A percentile compares a stretch with the other conserved stretches of the same genome.
Evolutionary conservation across 192 early-diverging fungal genomes (phyloP).

Genomic region (Diversispora eburnea): DNA sequence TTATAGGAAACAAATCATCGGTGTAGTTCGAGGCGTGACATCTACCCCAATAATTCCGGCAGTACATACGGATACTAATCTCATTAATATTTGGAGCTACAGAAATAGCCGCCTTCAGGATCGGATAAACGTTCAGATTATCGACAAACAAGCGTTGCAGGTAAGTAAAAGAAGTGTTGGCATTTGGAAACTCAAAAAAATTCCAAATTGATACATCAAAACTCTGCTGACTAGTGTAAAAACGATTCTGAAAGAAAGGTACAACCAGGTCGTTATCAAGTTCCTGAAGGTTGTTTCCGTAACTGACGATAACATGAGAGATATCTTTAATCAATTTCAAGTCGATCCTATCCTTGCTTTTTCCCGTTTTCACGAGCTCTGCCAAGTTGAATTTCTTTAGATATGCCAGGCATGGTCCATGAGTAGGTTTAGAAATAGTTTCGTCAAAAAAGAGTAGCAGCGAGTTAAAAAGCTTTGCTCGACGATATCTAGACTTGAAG

Average conservation of each 20-base stretch:
- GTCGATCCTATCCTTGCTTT: neutral
- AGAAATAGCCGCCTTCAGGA: neutral
- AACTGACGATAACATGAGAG: neutral
- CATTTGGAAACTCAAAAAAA: neutral
- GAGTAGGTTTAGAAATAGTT: neutral
- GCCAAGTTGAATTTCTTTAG: neutral
- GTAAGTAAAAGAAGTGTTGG: neutral
- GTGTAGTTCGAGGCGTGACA: neutral
- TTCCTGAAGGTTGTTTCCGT: neutral
- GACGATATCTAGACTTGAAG: neutral
- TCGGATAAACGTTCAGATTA: neutral
- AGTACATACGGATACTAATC: neutral
- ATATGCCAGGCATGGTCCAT: neutral
- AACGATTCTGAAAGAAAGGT: slow-evolving; percentile 6
- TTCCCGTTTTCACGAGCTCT: neutral
- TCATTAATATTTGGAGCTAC: neutral
- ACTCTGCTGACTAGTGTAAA: neutral
- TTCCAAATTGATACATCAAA: neutral
- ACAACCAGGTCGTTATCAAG: neutral
- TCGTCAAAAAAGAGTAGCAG: neutral
- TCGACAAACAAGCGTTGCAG: neutral
- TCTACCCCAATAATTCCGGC: neutral
- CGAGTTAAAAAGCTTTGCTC: neutral
- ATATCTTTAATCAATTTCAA: neutral
- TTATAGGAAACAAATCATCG: neutral